Evolutionary conservation across 257 asterid species (phyloP), one percentile per base, ranked within the genome.

Genomic region (Solanum lignicaule): DNA sequence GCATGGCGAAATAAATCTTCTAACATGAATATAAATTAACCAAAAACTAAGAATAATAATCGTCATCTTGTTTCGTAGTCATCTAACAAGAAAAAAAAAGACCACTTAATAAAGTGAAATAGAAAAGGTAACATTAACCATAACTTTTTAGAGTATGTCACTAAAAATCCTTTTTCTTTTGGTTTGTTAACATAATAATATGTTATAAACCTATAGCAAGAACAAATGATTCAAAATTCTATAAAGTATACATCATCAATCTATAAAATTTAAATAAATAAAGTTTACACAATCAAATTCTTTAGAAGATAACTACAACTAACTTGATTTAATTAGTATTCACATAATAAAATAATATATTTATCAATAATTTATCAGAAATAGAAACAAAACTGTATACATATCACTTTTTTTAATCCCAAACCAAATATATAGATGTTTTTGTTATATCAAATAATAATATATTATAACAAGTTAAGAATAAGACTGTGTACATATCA

Each of bases 401-500:
- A 16, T 52, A 52, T 52, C 0, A 16, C 1, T 18, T 18, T 52
- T 16, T 18, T 2, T 18, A 0, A 52, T 52, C 0, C 9, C n/a
- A 52, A 0, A 2, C 9, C 4, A 18, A 18, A 52, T 52, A 18
- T 52, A 52, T 18, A 16, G 1, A 18, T 18, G 0, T 52, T 6
- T 0, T 5, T 52, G n/a, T 48, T 16, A 48, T 48, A 48, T 48
- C 21, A 48, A 48, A 48, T 48, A 16, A 0, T 48, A 48, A 15
- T 52, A 6, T 7, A 2, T 52, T 52, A 52, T 52, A 52, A 52
- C 1, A 52, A 52, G 4, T 52, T 0, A 52, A 48, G 0, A 16
- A 6, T 52, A 52, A 16, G 0, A 52, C 3, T 2, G 0, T 5
- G 0, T 16, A 16, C 0, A 2, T 16, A 16, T 52, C 0, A 5